Evolutionary conservation across 2,329 filamentous ascomycete genomes (phyloP), one percentile per base, ranked within the genome.

Genomic region (Tolypocladium ophioglossoides): DNA sequence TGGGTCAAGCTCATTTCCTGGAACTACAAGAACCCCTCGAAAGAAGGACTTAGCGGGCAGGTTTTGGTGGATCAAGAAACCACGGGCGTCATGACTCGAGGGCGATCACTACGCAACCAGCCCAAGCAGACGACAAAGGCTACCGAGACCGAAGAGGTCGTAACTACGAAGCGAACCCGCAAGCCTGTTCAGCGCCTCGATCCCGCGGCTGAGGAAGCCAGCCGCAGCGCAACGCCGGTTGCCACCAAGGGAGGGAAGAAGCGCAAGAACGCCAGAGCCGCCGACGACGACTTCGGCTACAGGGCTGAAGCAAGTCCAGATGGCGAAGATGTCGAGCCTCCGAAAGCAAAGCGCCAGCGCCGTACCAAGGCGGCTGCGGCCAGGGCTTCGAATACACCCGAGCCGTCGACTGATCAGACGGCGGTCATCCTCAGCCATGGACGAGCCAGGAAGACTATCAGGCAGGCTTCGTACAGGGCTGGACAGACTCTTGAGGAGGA

Each of bases 91-190:
- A 74, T 76, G 58, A 80, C 79, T 50, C 74, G 75, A 18, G 70
- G 70, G 5, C 74, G 80, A 34, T 74, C 80, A 37, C 70, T 83
- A 38, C 77, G 80, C 52, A 80, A 80, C 61, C 76, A 81, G 55
- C 78, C 78, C 8, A 78, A 76, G 63, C 77, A 78, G 60, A 83
- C 79, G 3, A 78, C 76, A 56, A 82, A 82, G 66, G 78, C 79
- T n/a, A 76, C 77, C 12, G 80, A 83, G 61, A 73, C 78, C 18
- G 73, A 72, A 1, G 71, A 77, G 27, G 68, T 78, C 3, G 44
- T 10, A 8, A 72, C 73, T 12, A 77, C 78, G 48, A 83, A 82
- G 63, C 72, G 80, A 32, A 69, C 71, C n/a, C 72, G 78, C 52
- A 80, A 78, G 61, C 74, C 78, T 1, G 75, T 78, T 2, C 72